Conservation (phyloP, 305 asterid genomes). For the Fraxinus velutina region DNA sequence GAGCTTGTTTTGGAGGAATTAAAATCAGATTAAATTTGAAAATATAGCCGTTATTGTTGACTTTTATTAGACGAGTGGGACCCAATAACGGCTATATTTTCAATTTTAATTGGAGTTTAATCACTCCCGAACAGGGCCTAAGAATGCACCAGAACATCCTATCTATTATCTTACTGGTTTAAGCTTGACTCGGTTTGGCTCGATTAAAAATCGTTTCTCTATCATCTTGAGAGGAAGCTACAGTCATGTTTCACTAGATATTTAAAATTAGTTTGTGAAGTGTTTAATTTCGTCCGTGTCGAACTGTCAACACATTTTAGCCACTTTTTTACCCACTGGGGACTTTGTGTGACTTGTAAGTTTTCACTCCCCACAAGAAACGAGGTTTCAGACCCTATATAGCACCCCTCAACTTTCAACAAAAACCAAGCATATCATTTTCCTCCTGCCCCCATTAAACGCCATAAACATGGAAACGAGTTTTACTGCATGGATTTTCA, state of each 20-base stretch:
- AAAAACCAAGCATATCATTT: neutral
- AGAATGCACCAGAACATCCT: neutral
- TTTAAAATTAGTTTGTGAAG: neutral
- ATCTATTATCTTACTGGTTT: neutral
- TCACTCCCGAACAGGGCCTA: too few relatives aligned
- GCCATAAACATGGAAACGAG: constrained; percentile 17
- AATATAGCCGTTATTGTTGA: too few relatives aligned
- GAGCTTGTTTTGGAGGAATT: too few relatives aligned
- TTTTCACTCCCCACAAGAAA: neutral
- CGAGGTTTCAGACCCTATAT: neutral
- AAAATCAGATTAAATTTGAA: too few relatives aligned
- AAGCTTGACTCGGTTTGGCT: neutral
- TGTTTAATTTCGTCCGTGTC: neutral
- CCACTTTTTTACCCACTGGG: neutral
- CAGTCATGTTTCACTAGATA: neutral
- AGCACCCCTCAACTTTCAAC: constrained; percentile 4
- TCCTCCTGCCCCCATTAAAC: constrained; percentile 3
- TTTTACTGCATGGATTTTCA: constrained; percentile 21
- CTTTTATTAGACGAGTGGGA: too few relatives aligned
- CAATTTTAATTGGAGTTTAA: too few relatives aligned
- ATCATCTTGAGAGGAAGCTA: neutral
- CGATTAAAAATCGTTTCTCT: neutral
- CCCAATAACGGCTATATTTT: too few relatives aligned
- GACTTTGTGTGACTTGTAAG: neutral
- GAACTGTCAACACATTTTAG: neutral